phyloP scores from a whole-genome alignment of 2,329 filamentous ascomycete species.

The Monilinia fructigena region DNA sequence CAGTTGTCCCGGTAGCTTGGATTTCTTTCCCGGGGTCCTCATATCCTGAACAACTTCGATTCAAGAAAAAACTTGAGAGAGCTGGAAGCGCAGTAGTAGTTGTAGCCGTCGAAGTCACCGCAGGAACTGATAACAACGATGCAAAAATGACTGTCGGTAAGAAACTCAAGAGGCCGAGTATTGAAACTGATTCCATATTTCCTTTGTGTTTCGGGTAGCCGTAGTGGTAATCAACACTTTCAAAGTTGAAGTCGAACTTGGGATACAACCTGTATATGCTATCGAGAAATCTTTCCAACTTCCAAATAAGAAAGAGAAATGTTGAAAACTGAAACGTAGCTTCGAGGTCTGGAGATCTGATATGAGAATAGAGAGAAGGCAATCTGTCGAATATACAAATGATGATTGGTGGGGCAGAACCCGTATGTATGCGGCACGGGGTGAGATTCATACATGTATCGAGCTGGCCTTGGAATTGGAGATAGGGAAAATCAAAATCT shows the following conservation, averaged over 20 bases:
- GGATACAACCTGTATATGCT: no score
- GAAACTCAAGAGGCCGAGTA: neutral
- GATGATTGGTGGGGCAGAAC: slow-evolving; percentile 10
- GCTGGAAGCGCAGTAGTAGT: neutral
- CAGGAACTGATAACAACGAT: neutral
- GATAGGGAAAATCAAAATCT: neutral
- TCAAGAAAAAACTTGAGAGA: neutral
- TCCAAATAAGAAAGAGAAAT: neutral
- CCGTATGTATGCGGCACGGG: neutral
- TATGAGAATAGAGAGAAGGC: neutral
- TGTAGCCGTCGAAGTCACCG: neutral
- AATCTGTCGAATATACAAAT: neutral
- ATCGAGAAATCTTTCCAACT: neutral
- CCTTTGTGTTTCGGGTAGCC: no score
- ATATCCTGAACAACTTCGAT: neutral
- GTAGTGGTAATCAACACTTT: neutral
- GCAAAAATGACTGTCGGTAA: neutral
- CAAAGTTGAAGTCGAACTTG: neutral
- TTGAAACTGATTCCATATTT: slow-evolving; percentile 3
- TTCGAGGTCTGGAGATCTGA: neutral
- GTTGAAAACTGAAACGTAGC: neutral
- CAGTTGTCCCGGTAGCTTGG: neutral
- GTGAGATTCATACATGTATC: neutral
- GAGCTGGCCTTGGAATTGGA: neutral
- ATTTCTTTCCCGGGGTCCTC: neutral